Percentiles rank a stretch among this genome's conserved stretches.
Evolutionary conservation across 2,329 filamentous ascomycete species (phyloP).

Genomic region (Curvularia hawaiiensis): DNA sequence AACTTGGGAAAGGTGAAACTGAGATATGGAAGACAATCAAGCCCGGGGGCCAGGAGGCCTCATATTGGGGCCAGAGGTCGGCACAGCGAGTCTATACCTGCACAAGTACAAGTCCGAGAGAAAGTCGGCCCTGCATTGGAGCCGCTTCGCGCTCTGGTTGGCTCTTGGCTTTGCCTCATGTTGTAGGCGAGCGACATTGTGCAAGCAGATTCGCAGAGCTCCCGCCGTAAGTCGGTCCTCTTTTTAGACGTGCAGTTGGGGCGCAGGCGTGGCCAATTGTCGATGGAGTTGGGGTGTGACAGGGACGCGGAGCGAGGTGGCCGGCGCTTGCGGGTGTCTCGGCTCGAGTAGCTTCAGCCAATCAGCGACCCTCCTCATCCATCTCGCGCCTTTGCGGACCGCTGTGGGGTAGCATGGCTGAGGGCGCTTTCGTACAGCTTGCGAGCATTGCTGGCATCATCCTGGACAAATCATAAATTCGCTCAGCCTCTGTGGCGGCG

Average conservation of each 20-base stretch:
- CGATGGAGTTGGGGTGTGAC: constrained; percentile 36
- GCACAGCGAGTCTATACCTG: constrained; percentile 29
- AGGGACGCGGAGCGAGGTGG: constrained; percentile 20
- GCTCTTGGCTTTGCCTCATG: constrained; percentile 30
- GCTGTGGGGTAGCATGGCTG: constrained; percentile 11
- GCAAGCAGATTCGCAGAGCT: constrained; percentile 38
- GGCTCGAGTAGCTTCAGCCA: constrained; percentile 23
- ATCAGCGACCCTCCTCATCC: constrained; percentile 25
- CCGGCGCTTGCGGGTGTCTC: constrained; percentile 37
- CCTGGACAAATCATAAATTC: background rate
- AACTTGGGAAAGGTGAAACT: constrained; percentile 7
- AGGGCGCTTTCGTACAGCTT: constrained; percentile 16
- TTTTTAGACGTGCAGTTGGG: constrained; percentile 36
- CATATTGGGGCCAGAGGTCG: constrained; percentile 31
- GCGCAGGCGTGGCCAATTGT: constrained; percentile 42
- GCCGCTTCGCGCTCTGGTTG: constrained; percentile 36
- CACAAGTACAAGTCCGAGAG: constrained; percentile 31
- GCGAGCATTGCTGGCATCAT: constrained; percentile 11
- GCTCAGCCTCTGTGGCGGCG: constrained; percentile 26
- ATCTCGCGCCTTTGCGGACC: constrained; percentile 16
- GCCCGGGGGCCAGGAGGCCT: constrained; percentile 33
- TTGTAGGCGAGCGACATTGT: constrained; percentile 28
- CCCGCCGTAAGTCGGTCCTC: constrained; percentile 33
- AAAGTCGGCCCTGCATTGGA: constrained; percentile 25
- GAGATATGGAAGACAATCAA: constrained; percentile 2